These are phyloP conservation scores for Dictyostelium brefeldianum DNA, from an alignment of 78 protist genomes.

Conservation along the genomic window DNA sequence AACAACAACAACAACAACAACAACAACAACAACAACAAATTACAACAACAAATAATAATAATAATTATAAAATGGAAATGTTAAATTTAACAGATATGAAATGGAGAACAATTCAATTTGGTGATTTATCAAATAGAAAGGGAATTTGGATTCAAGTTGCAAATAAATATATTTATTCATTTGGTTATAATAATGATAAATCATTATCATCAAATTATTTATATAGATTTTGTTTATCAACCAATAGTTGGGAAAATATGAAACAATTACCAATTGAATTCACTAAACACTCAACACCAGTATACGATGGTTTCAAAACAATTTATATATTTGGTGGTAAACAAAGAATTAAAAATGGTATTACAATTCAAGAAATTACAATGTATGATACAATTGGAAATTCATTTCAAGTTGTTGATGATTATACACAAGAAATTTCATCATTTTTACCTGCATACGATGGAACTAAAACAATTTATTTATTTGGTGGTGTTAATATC, in stretches of 20 bases:
- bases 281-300: neutral
- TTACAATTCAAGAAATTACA: neutral
- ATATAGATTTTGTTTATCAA: slow-evolving; percentile 18
- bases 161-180: slow-evolving; percentile 13
- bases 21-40: slow-evolving; percentile 1
- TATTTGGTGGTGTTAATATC: neutral
- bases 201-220: neutral
- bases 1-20: neutral
- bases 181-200: neutral
- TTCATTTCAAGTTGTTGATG: neutral
- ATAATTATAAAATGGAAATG: slow-evolving; percentile 22
- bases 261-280: neutral
- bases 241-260: slow-evolving; percentile 25
- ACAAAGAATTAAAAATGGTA: neutral
- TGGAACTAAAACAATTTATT: neutral
- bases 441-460: neutral
- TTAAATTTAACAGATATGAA: slow-evolving; percentile 21
- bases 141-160: slow-evolving; percentile 41
- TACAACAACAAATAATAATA: neutral
- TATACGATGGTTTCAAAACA: slow-evolving; percentile 15
- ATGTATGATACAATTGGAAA: neutral
- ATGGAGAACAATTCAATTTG: slow-evolving; percentile 25
- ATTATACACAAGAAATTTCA: neutral
- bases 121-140: slow-evolving; percentile 1
- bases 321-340: slow-evolving; percentile 27